These are phyloP conservation scores for Pestalotiopsis sp. DNA, from an alignment of 2,329 filamentous ascomycete genomes.

Conservation along the genomic window DNA sequence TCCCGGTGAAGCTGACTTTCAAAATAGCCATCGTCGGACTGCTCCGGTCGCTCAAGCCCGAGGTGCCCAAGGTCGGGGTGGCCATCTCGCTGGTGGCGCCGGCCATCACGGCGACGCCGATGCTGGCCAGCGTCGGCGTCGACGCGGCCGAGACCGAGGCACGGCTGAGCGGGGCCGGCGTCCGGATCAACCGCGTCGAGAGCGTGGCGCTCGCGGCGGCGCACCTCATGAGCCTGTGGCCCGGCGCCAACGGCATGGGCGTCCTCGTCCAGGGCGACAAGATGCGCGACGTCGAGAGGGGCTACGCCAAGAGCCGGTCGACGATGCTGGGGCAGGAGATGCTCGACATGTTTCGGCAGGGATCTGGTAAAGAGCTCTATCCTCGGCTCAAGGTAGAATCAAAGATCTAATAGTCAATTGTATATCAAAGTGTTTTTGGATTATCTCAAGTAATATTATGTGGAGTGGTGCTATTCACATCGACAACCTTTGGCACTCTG, in stretches of 20 bases:
- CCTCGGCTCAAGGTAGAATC: neutral
- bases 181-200: neutral
- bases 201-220: neutral
- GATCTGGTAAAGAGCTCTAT: neutral
- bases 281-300: conserved; percentile 2
- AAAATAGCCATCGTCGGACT: neutral
- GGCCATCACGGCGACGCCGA: conserved; percentile 1
- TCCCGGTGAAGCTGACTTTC: no score
- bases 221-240: neutral
- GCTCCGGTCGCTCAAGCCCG: neutral
- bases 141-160: neutral
- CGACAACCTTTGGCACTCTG: neutral
- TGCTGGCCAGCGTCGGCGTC: neutral
- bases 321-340: neutral
- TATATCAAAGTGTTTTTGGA: neutral
- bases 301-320: conserved; percentile 3
- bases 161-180: neutral
- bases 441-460: neutral
- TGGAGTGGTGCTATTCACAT: neutral
- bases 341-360: neutral
- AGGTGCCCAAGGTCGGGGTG: conserved; percentile 3
- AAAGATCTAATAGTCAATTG: neutral
- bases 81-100: conserved; percentile 9
- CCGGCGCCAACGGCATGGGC: neutral
- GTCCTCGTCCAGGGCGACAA: neutral